phyloP scores from a whole-genome alignment of 352 stramenopile genomes.

The Globisporangium cystogenes region DNA sequence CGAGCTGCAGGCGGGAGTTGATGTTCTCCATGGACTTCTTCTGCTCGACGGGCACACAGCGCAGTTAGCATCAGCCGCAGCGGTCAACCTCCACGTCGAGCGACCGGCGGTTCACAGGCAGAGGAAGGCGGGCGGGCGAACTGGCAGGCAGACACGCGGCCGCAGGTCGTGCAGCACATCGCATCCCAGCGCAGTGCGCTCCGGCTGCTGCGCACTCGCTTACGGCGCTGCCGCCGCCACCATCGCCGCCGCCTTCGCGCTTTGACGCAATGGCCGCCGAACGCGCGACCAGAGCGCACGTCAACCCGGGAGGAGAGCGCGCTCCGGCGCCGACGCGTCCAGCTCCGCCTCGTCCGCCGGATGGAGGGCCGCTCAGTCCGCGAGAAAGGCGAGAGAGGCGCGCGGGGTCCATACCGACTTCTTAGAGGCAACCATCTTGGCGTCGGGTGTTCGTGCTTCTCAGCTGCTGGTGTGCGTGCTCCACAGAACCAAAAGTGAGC shows the following conservation, averaged over 20 bases:
- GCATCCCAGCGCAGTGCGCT: no score
- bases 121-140: no score
- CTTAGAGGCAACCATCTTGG: conserved; percentile 86
- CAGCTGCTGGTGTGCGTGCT: conserved; percentile 37
- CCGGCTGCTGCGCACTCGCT: no score
- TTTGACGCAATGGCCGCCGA: no score
- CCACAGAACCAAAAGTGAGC: conserved; percentile 50
- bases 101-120: no score
- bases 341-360: conserved; percentile 44
- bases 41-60: conserved; percentile 28
- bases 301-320: not conserved
- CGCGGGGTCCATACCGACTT: conserved; percentile 78
- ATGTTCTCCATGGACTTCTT: conserved; percentile 99
- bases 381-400: conserved; percentile 12
- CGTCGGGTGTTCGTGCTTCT: conserved; percentile 65
- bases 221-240: no score
- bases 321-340: conserved; percentile 2
- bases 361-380: conserved; percentile 21
- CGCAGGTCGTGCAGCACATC: no score
- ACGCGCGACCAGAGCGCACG: no score
- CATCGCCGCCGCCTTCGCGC: not conserved
- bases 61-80: conserved; percentile 15
- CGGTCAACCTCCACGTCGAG: no score
- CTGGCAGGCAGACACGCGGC: not conserved
- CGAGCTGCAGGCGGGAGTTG: conserved; percentile 99